Base-by-base conservation (phyloP, 768 basidiomycete genomes). In the Mycena crocata region DNA sequence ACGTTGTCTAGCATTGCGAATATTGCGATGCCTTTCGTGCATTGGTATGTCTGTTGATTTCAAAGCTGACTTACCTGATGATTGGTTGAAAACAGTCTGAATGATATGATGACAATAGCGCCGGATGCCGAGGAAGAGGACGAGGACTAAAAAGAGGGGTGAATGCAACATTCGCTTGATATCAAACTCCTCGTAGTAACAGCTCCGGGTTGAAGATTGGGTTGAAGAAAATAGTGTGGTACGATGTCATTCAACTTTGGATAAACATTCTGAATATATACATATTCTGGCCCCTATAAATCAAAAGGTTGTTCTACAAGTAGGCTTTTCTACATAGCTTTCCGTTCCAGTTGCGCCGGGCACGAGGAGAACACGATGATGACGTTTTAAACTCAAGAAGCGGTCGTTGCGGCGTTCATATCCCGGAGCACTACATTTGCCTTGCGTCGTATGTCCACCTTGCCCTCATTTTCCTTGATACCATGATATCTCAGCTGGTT, bases 21-120 rank as follows among this genome's bases (percentile, higher is more conserved):
- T 26, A 81, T 93, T 1, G 81, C 91, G 72, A 81, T 82, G 55
- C 95, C 95, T 0, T 90, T 98, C 62, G 92, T 96, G 3, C 92
- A 93, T 72, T 90, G 89, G 93, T 92, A 64, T 67, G 86, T 76
- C 60, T 42, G 35, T 42, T 49, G 30, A 23, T 34, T 15, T 35
- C 60, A 57, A 40, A 9, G 7, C 62, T 44, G 19, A 42, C 19
- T 46, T 45, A 68, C 64, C 62, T 42, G n/a, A 35, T 17, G 40
- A n/a, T 12, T 26, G 35, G 10, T 57, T 19, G 23, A n/a, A 34
- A 67, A n/a, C 64, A 93, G 92, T 71, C 73, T 93, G 61, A 93
- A 93, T 67, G 90, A 91, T 71, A 83, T 92, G 85, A 87, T 92
- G 83, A 90, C 89, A 2, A 72, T 91, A 13, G 79, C 79, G 34